Conservation (phyloP, 192 early-diverging fungal genomes). For the Allomyces macrogynus region DNA sequence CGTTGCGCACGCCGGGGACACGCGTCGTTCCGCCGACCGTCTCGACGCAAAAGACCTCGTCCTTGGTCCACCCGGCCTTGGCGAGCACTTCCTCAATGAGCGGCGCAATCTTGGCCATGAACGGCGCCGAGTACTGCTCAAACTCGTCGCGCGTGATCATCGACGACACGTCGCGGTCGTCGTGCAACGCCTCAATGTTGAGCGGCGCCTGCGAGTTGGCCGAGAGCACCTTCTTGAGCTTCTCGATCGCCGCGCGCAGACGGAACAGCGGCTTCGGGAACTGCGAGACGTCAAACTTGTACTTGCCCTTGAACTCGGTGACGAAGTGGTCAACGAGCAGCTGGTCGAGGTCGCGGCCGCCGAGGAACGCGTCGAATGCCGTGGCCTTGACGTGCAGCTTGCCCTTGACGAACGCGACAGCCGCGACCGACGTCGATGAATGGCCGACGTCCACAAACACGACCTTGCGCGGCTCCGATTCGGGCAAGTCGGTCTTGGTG, state of each 20-base stretch:
- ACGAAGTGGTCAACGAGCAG: constrained; percentile 69
- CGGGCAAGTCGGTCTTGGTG: constrained; percentile 90
- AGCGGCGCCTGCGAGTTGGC: constrained; percentile 79
- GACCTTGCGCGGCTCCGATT: constrained; percentile 71
- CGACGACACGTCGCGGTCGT: constrained; percentile 79
- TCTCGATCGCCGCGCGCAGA: constrained; percentile 70
- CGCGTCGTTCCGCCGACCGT: constrained; percentile 85
- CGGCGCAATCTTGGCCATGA: constrained; percentile 44
- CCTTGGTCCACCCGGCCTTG: constrained; percentile 45
- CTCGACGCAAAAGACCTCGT: constrained; percentile 87
- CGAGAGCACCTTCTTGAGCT: constrained; percentile 89
- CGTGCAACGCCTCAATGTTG: constrained; percentile 89
- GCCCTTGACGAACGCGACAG: constrained; percentile 88
- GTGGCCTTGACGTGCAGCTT: constrained; percentile 79
- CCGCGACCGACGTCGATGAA: constrained; percentile 54
- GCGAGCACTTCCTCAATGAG: constrained; percentile 60
- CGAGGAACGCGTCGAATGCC: constrained; percentile 82
- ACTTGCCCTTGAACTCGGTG: constrained; percentile 78
- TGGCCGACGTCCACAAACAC: constrained; percentile 89
- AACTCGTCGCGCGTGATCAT: constrained; percentile 69
- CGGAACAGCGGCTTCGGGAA: constrained; percentile 82
- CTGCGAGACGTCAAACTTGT: constrained; percentile 76
- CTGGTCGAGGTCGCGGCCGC: constrained; percentile 89
- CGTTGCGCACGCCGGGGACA: constrained; percentile 81
- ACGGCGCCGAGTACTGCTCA: constrained; percentile 53